Base-by-base conservation (phyloP, 2,329 filamentous ascomycete species). In the Stemphylium vesicarium region DNA sequence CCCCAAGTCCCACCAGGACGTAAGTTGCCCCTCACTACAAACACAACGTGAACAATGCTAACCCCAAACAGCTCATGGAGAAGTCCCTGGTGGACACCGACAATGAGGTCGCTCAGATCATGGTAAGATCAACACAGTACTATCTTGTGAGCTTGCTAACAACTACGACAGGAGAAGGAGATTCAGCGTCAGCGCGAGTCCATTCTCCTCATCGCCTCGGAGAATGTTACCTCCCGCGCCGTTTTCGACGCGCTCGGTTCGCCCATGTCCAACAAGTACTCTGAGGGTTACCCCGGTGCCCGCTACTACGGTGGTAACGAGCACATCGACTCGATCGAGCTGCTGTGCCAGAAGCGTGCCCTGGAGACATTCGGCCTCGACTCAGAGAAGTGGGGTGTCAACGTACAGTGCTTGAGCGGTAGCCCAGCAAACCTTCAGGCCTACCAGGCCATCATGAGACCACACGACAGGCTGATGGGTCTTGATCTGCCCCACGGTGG, bases 101-200 rank as follows among this genome's bases (percentile, higher is more conserved):
- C 79, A 89, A 92, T 53, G 93, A 98, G 85, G 91, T 99, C 73
- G 92, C 92, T 65, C 84, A 90, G 81, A 96, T 99, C 80, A 98
- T 99, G 93, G 91, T 96, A 84, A 64, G 85, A n/a, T 15, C 3
- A 39, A 16, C 42, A 32, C 9, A 22, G 9, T 18, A 5, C 7
- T 13, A 29, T 29, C 12, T n/a, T 16, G 26, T 11, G 15, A 9
- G 38, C n/a, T 18, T 46, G n/a, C 31, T 75, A 57, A 50, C 60
- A 48, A 44, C 62, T 33, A 15, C 51, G 53, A 42, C 67, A 95
- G 90, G 90, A 91, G 84, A 87, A 90, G 72, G 94, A 98, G 82
- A 90, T 97, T 74, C 88, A 96, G 85, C 92, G 95, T 76, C 95
- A 99, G 84, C 89, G 92, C 79, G 93, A 99, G 85, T 98, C 93